phyloP scores from a whole-genome alignment of 2,329 filamentous ascomycete genomes.

The Zymoseptoria ardabiliae region DNA sequence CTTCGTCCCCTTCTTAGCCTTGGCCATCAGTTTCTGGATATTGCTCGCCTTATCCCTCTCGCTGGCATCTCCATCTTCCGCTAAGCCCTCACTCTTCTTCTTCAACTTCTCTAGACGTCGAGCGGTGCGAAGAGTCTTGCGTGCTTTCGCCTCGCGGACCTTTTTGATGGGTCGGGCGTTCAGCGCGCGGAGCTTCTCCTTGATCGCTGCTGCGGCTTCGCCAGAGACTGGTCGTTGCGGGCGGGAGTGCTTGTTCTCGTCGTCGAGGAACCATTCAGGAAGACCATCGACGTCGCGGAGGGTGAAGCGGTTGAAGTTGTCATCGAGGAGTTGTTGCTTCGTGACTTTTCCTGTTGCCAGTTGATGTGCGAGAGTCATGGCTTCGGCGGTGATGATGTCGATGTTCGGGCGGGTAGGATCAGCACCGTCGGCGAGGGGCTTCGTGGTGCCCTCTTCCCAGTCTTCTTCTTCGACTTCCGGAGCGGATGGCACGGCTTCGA shows the following conservation, averaged over 20 bases:
- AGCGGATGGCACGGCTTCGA: slow-evolving; percentile 7
- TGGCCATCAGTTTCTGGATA: slow-evolving; percentile 74
- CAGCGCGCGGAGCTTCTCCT: slow-evolving; percentile 84
- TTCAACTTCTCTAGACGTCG: slow-evolving; percentile 87
- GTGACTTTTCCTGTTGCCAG: slow-evolving; percentile 81
- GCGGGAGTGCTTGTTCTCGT: slow-evolving; percentile 77
- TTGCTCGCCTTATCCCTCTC: slow-evolving; percentile 91
- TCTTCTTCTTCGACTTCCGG: slow-evolving; percentile 40
- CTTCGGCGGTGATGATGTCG: slow-evolving; percentile 98
- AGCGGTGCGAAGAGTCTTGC: slow-evolving; percentile 94
- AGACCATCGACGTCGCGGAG: slow-evolving; percentile 88
- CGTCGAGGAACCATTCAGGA: slow-evolving; percentile 96
- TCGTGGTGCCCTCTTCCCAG: slow-evolving; percentile 57
- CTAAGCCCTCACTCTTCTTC: slow-evolving; percentile 90
- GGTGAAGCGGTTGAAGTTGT: slow-evolving; percentile 86
- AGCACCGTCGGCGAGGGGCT: slow-evolving; percentile 42
- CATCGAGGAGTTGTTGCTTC: slow-evolving; percentile 73
- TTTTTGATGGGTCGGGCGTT: slow-evolving; percentile 99
- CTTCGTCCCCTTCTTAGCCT: slow-evolving; percentile 68
- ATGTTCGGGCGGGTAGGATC: slow-evolving; percentile 62
- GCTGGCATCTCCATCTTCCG: slow-evolving; percentile 69
- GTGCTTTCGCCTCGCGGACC: slow-evolving; percentile 88
- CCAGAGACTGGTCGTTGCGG: slow-evolving; percentile 84
- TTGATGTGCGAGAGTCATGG: slow-evolving; percentile 92
- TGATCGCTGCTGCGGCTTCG: slow-evolving; percentile 82